Evolutionary conservation across 2,329 filamentous ascomycete species (phyloP).

Genomic region (Penicillium sp.): DNA sequence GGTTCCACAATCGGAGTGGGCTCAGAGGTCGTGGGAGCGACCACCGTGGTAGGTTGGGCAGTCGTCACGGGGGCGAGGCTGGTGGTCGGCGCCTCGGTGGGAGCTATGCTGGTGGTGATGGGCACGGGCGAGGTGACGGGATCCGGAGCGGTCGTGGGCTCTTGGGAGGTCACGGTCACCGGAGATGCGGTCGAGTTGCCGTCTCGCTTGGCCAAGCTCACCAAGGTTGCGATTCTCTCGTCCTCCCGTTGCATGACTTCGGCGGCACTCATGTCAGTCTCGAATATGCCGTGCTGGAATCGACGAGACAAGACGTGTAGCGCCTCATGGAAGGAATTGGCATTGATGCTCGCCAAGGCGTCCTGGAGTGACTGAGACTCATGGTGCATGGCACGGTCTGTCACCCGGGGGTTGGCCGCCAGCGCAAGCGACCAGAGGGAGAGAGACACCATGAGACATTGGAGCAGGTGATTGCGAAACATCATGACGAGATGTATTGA

Average conservation of each 20-base stretch:
- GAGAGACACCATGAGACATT: slow-evolving; percentile 22
- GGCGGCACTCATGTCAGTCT: slow-evolving; percentile 57
- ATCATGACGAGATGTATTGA: slow-evolving; percentile 9
- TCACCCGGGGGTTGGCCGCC: slow-evolving; percentile 15
- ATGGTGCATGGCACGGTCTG: slow-evolving; percentile 10
- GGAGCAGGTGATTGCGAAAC: slow-evolving; percentile 19
- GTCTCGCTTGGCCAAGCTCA: slow-evolving; percentile 60
- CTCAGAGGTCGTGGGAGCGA: slow-evolving; percentile 5
- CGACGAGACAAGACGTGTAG: slow-evolving; percentile 58
- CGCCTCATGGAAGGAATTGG: slow-evolving; percentile 58
- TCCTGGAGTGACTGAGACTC: slow-evolving; percentile 46
- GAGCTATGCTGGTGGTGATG: slow-evolving; percentile 5
- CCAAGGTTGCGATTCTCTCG: slow-evolving; percentile 55
- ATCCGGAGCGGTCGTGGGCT: slow-evolving; percentile 9
- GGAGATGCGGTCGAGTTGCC: slow-evolving; percentile 22
- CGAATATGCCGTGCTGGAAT: slow-evolving; percentile 64
- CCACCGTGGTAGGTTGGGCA: slow-evolving; percentile 4
- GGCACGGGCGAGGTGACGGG: slow-evolving; percentile 12
- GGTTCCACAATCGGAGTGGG: slow-evolving; percentile 11
- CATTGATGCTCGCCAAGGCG: slow-evolving; percentile 52
- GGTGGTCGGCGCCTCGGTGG: slow-evolving; percentile 8
- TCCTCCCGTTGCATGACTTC: slow-evolving; percentile 58
- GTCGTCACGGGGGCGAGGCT: slow-evolving; percentile 1
- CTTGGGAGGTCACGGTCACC: slow-evolving; percentile 11
- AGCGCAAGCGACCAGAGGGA: slow-evolving; percentile 23